Evolutionary conservation across 768 basidiomycete species (phyloP).

Genomic region (Pholiota conissans): DNA sequence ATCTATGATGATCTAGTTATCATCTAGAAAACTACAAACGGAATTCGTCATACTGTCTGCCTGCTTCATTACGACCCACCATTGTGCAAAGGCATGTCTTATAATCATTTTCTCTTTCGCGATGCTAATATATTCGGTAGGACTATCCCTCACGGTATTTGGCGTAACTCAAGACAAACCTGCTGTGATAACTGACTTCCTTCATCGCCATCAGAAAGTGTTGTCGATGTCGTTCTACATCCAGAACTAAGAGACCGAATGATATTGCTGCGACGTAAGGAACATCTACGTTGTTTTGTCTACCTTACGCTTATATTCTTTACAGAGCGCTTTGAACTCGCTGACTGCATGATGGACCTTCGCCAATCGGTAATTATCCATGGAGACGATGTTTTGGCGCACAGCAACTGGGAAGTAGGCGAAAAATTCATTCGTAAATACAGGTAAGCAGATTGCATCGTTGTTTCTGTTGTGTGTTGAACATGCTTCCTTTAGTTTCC

Average conservation of each 20-base stretch:
- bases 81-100: constrained; percentile 72
- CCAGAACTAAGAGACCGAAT: constrained; percentile 89
- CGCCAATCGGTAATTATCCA: constrained; percentile 71
- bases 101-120: not conserved
- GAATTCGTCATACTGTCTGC: constrained; percentile 85
- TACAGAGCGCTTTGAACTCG: constrained; percentile 74
- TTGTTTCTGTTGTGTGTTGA: not conserved
- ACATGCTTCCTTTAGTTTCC: constrained; percentile 49
- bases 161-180: not conserved
- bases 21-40: constrained; percentile 89
- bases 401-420: constrained; percentile 86
- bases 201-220: constrained; percentile 57
- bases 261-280: constrained; percentile 80
- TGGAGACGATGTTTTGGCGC: constrained; percentile 89
- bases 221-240: constrained; percentile 89
- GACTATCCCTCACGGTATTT: constrained; percentile 80
- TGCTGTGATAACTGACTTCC: constrained; percentile 12
- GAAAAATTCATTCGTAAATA: constrained; percentile 85
- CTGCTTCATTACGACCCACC: constrained; percentile 84
- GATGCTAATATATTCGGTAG: constrained; percentile 34
- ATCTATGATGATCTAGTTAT: constrained; percentile 49
- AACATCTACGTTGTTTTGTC: not conserved
- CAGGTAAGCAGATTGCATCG: constrained; percentile 49
- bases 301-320: constrained; percentile 1
- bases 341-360: constrained; percentile 78